Conservation (phyloP, 2,329 filamentous ascomycete species). For the Xylaria sp. region DNA sequence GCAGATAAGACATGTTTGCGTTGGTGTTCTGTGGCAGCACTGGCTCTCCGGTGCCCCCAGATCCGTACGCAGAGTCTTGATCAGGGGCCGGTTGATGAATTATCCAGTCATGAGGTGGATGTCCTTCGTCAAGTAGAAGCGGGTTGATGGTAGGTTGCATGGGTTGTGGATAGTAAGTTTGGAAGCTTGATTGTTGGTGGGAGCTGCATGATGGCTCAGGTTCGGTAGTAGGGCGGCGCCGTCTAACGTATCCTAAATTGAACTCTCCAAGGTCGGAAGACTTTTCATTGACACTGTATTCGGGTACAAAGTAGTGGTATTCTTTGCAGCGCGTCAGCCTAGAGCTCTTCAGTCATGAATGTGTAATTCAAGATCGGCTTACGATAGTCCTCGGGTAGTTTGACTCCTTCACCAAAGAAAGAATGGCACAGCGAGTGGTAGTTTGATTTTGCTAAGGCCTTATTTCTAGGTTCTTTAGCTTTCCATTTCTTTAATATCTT, state of each 20-base stretch:
- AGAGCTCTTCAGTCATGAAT: background rate
- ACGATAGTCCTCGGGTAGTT: constrained; percentile 14
- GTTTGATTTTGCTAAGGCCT: background rate
- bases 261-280: background rate
- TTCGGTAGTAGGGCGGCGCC: background rate
- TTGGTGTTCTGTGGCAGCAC: background rate
- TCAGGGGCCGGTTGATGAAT: background rate
- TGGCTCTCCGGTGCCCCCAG: background rate
- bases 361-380: background rate
- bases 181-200: constrained; percentile 2
- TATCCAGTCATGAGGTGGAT: background rate
- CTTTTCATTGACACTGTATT: background rate
- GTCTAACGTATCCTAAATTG: constrained; percentile 13
- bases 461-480: background rate
- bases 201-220: background rate
- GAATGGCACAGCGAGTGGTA: constrained; percentile 21
- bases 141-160: constrained; percentile 1
- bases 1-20: background rate
- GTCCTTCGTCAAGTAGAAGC: constrained; percentile 12
- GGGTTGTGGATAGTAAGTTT: background rate
- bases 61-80: constrained; percentile 25
- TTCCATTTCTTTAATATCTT: constrained; percentile 3
- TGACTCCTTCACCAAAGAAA: constrained; percentile 12
- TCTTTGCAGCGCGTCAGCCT: constrained; percentile 8
- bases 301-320: constrained; percentile 16